Evolutionary conservation across 2,329 filamentous ascomycete species (phyloP).

Genomic region (Setomelanomma holmii): DNA sequence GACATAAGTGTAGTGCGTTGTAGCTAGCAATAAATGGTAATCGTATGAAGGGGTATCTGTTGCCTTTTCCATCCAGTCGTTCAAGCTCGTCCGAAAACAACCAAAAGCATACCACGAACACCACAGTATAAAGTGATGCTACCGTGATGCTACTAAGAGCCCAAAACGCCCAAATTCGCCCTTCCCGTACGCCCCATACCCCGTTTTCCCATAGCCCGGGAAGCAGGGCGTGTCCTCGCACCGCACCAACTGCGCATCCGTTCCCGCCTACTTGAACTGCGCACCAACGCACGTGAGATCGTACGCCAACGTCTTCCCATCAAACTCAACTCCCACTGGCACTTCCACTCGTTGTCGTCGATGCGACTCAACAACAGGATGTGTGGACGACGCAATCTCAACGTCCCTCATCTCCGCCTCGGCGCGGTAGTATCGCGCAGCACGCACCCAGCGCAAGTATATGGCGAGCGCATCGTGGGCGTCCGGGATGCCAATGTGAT

Average conservation of each 20-base stretch:
- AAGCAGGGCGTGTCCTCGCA: too few species aligned
- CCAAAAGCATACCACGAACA: background rate
- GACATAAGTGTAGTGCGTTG: too few species aligned
- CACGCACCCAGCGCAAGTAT: constrained; percentile 29
- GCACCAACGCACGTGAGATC: constrained; percentile 11
- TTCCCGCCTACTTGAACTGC: constrained; percentile 5
- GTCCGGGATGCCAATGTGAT: constrained; percentile 27
- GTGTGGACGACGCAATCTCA: background rate
- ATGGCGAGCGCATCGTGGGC: constrained; percentile 29
- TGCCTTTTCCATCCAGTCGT: too few species aligned
- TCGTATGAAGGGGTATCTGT: too few species aligned
- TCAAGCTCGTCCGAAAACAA: too few species aligned
- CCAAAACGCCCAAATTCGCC: constrained; percentile 1
- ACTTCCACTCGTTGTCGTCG: background rate
- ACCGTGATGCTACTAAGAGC: background rate
- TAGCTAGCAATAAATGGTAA: too few species aligned
- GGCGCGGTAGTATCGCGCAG: constrained; percentile 15
- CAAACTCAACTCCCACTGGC: background rate
- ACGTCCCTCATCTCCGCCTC: background rate
- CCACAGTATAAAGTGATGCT: too few species aligned
- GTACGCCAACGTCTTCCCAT: background rate
- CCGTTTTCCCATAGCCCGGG: too few species aligned
- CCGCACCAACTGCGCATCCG: too few species aligned
- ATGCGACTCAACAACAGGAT: background rate
- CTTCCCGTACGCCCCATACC: background rate